phyloP scores from a whole-genome alignment of 352 stramenopile genomes.

The Phytophthora palmivora region DNA sequence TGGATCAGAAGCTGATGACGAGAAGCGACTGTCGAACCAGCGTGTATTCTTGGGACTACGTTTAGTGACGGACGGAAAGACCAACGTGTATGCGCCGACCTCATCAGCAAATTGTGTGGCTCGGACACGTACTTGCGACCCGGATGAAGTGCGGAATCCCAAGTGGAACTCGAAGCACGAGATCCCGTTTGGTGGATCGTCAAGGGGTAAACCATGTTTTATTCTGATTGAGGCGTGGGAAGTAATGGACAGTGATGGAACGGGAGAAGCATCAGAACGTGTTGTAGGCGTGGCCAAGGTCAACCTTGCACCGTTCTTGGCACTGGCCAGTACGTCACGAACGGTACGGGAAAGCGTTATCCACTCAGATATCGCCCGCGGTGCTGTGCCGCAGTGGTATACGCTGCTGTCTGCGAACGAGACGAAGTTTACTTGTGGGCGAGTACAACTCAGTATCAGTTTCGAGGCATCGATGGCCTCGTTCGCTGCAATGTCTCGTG shows the following conservation, averaged over 20 bases:
- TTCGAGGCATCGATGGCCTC: conserved; percentile 67
- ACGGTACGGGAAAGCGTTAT: conserved; percentile 86
- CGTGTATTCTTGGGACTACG: conserved; percentile 77
- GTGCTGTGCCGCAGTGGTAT: conserved; percentile 88
- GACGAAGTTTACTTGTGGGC: conserved; percentile 86
- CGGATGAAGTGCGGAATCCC: conserved; percentile 58
- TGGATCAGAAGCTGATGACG: conserved; percentile 47
- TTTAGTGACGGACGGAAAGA: conserved; percentile 85
- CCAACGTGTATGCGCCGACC: conserved; percentile 86
- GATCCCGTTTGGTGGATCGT: conserved; percentile 73
- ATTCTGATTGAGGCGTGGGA: conserved; percentile 90
- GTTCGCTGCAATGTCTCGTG: conserved; percentile 44
- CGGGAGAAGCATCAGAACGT: conserved; percentile 60
- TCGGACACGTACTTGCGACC: conserved; percentile 65
- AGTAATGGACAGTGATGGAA: conserved; percentile 45
- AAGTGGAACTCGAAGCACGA: conserved; percentile 88
- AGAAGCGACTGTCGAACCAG: conserved; percentile 38
- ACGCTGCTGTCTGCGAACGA: conserved; percentile 83
- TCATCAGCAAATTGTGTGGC: conserved; percentile 79
- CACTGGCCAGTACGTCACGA: conserved; percentile 80
- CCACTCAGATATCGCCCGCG: conserved; percentile 84
- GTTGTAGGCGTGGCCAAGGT: conserved; percentile 87
- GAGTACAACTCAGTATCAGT: conserved; percentile 87
- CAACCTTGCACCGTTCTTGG: conserved; percentile 88
- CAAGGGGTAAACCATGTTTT: conserved; percentile 83